Evolutionary conservation across 139 green algal species (phyloP).

Genomic region (Dunaliella primolecta): DNA sequence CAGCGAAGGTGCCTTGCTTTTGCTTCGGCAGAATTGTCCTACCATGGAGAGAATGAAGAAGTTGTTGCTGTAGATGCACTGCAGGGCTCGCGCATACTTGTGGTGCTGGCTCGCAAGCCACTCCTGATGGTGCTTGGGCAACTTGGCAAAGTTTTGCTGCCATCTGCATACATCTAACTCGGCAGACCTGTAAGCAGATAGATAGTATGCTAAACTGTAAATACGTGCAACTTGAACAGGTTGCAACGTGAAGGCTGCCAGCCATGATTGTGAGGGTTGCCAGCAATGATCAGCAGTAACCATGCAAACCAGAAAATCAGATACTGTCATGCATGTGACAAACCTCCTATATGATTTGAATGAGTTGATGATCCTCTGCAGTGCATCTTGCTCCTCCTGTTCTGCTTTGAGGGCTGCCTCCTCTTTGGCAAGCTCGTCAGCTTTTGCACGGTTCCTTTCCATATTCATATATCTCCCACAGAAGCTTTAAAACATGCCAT

Average conservation of each 20-base stretch:
- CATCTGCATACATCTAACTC: constrained; percentile 70
- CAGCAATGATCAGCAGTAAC: no score
- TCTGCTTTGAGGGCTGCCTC: neutral
- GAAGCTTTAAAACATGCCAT: no score
- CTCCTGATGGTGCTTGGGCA: constrained; percentile 47
- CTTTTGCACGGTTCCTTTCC: no score
- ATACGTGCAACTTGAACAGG: neutral
- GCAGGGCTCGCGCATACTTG: constrained; percentile 45
- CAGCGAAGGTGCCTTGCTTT: no score
- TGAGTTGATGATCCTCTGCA: constrained; percentile 10
- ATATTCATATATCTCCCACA: no score
- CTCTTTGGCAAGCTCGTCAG: no score
- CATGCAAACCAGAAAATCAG: no score
- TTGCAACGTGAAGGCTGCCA: neutral
- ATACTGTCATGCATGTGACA: no score
- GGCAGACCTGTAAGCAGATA: constrained; percentile 6
- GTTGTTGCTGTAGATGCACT: constrained; percentile 57
- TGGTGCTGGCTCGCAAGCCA: constrained; percentile 39
- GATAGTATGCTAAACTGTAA: neutral
- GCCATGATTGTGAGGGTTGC: neutral
- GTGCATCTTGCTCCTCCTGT: neutral
- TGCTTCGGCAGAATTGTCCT: no score
- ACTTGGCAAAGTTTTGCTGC: constrained; percentile 59
- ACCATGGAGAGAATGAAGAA: constrained; percentile 59
- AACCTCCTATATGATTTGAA: neutral